phyloP scores from a whole-genome alignment of 345 rosid genomes.

The Eucalyptus shirleyi region DNA sequence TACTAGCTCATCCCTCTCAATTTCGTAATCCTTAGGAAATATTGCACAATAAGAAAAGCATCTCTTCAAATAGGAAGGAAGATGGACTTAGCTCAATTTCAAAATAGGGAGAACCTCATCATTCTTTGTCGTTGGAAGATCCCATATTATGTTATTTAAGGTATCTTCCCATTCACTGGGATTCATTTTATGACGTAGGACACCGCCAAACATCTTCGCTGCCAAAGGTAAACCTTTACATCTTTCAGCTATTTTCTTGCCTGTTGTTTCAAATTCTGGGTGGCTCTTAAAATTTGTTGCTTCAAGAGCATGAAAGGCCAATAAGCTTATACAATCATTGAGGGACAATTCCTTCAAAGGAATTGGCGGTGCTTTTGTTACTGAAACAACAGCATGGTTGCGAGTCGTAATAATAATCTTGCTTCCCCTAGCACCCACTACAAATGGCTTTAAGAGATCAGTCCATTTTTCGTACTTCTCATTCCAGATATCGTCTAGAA shows the following conservation, averaged over 20 bases:
- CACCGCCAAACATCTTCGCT: background rate
- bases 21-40: background rate
- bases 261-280: background rate
- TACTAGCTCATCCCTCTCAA: background rate
- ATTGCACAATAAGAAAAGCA: background rate
- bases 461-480: background rate
- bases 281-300: background rate
- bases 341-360: background rate
- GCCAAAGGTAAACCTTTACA: background rate
- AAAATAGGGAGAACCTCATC: background rate
- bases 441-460: background rate
- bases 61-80: background rate
- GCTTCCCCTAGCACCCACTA: background rate
- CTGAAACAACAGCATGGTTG: background rate
- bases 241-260: background rate
- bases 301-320: background rate
- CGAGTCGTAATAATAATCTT: background rate
- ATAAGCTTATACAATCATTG: background rate
- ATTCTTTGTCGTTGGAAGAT: fast-evolving
- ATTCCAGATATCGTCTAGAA: background rate
- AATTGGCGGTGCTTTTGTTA: too few relatives aligned
- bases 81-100: background rate
- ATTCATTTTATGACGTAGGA: background rate
- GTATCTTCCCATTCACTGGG: background rate
- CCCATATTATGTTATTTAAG: background rate